Percentiles rank a stretch among this genome's conserved stretches.
Conservation (phyloP, 2,329 filamentous ascomycete species). For the Cryphonectria naterciae region DNA sequence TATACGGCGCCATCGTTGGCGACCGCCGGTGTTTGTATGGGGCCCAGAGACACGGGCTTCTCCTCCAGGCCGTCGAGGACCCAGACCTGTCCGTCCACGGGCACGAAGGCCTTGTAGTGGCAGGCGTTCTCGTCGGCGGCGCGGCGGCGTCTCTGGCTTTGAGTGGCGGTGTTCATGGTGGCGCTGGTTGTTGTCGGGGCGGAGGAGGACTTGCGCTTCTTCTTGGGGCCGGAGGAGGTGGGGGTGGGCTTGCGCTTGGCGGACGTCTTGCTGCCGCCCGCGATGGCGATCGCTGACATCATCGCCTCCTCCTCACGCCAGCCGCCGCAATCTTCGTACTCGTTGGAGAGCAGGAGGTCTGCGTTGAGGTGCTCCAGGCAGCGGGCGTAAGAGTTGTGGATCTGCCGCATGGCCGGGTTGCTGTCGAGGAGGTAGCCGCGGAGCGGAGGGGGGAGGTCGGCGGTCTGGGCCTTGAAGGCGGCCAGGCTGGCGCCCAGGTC, state of each 20-base stretch:
- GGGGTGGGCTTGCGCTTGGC: background rate
- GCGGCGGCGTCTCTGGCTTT: slow-evolving; percentile 42
- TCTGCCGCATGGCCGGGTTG: slow-evolving; percentile 75
- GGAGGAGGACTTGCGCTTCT: slow-evolving; percentile 30
- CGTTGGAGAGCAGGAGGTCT: slow-evolving; percentile 67
- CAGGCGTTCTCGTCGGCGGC: slow-evolving; percentile 63
- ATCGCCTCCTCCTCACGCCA: slow-evolving; percentile 37
- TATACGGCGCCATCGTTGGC: background rate
- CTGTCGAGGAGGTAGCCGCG: slow-evolving; percentile 76
- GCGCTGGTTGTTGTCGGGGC: background rate
- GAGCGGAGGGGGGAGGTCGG: slow-evolving; percentile 68
- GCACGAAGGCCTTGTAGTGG: slow-evolving; percentile 90
- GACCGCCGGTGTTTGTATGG: slow-evolving; percentile 12
- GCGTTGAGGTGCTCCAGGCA: slow-evolving; percentile 77
- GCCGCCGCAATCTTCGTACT: slow-evolving; percentile 47
- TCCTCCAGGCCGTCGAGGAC: slow-evolving; percentile 84
- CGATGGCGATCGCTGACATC: slow-evolving; percentile 30
- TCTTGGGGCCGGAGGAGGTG: background rate
- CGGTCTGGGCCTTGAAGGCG: slow-evolving; percentile 75
- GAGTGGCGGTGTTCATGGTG: slow-evolving; percentile 34
- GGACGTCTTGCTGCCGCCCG: slow-evolving; percentile 39
- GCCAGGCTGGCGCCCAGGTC: slow-evolving; percentile 71
- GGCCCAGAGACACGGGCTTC: slow-evolving; percentile 69
- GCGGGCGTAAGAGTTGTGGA: slow-evolving; percentile 87
- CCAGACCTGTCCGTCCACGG: slow-evolving; percentile 73